Base-by-base conservation (phyloP, 352 stramenopile genomes). In the Pythium pyrilobum region DNA sequence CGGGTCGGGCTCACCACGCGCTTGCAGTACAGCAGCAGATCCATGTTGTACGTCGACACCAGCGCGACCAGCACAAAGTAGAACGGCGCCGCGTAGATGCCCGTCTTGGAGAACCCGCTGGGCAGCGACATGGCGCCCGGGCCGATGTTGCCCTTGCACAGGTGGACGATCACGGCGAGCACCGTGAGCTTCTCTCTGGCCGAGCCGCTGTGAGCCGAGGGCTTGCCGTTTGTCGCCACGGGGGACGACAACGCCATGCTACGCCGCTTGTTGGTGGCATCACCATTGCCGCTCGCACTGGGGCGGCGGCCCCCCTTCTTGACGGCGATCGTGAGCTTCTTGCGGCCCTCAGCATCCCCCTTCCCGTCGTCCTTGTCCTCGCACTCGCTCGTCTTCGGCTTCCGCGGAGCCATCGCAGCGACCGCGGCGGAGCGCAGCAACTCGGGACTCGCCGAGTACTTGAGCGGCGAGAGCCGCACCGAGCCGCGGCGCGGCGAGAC, bases 41-140 rank as follows among this genome's bases (percentile, higher is more conserved):
- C 72, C 81, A 92, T 92, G 50, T 92, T 92, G 73, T 92, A 92
- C 53, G 81, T 79, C 4, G 74, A 91, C 42, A 87, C 65, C 13
- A 89, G 62, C 20, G 80, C 81, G 50, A 89, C 72, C 3, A 81
- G 4, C 0, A 87, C 65, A 47, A 89, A 91, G 32, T 87, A 64
- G 42, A 76, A 36, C 0, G 78, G 77, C 5, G 74, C 79, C 0
- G 71, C 75, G 49, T 80, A 75, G 44, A 89, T 68, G 13, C 79
- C 81, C 9, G 77, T 75, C 64, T 86, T 83, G 49, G 81, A 88
- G 59, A 89, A 92, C 6, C 78, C 78, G 27, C 70, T 85, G 31
- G 81, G 81, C 23, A 92, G 67, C 37, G 81, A 89, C 75, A 92
- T 89, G 44, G 81, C 79, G 3, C 79, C 81, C 0, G 81, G 78